These are phyloP conservation scores for Trapa incisa DNA, from an alignment of 345 rosid species.

Conservation along the genomic window DNA sequence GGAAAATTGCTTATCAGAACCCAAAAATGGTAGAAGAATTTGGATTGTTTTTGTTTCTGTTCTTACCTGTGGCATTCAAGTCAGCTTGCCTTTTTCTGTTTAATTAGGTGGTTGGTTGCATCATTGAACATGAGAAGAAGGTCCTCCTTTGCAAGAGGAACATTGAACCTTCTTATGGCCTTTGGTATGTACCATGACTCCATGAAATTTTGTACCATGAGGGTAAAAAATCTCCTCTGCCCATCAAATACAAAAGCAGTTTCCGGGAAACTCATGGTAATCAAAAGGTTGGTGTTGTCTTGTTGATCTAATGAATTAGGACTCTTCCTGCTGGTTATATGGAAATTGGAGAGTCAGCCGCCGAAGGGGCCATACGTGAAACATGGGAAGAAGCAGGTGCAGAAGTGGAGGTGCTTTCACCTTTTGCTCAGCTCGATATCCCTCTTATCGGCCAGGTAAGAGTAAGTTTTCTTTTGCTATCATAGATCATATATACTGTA, in stretches of 20 bases:
- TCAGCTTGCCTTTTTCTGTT: background rate
- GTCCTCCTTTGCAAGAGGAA: slow-evolving; percentile 93
- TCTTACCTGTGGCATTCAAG: background rate
- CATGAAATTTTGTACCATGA: background rate
- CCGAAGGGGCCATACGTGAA: slow-evolving; percentile 89
- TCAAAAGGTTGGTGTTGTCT: background rate
- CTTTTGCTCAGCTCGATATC: slow-evolving; percentile 86
- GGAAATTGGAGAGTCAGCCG: slow-evolving; percentile 95
- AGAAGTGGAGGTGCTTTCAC: slow-evolving; percentile 75
- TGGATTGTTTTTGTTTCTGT: background rate
- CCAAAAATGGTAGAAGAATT: slow-evolving; percentile 71
- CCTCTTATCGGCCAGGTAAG: slow-evolving; percentile 90
- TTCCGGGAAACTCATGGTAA: background rate
- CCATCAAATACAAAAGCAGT: background rate
- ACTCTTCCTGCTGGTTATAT: slow-evolving; percentile 98
- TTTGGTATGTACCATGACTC: slow-evolving; percentile 38
- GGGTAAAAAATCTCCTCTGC: background rate
- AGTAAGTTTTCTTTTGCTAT: slow-evolving; percentile 4
- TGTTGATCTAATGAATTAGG: slow-evolving; percentile 26
- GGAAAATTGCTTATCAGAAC: slow-evolving; percentile 74
- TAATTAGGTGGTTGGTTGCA: slow-evolving; percentile 87
- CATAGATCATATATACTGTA: slow-evolving; percentile 3
- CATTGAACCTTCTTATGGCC: slow-evolving; percentile 84
- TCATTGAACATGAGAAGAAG: slow-evolving; percentile 74
- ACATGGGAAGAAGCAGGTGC: slow-evolving; percentile 97